These are phyloP conservation scores for Jacaranda copaia DNA, from an alignment of 257 asterid species.

Conservation along the genomic window DNA sequence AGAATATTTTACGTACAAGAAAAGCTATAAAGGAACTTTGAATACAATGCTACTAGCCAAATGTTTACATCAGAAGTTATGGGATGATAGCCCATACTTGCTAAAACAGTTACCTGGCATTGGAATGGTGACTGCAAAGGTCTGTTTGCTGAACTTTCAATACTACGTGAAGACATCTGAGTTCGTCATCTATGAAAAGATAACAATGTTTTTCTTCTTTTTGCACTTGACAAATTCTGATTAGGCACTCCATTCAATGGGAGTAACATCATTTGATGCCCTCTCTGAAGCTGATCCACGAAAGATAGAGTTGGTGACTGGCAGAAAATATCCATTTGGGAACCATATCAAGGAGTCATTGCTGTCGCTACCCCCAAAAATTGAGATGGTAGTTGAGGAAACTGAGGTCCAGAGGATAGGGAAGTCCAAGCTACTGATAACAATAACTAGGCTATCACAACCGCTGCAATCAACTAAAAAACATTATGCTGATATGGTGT, in stretches of 20 bases:
- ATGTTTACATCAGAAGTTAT: conserved; percentile 84
- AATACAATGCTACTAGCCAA: conserved; percentile 78
- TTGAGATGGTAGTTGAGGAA: conserved; percentile 76
- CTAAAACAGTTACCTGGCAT: conserved; percentile 97
- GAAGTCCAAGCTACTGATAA: conserved; percentile 71
- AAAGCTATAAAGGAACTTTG: conserved; percentile 80
- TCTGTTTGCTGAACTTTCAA: conserved; percentile 43
- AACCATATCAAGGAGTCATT: conserved; percentile 93
- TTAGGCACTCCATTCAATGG: conserved; percentile 95
- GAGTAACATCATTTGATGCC: conserved; percentile 81
- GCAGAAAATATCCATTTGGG: conserved; percentile 95
- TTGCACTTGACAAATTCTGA: conserved; percentile 27
- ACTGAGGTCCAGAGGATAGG: conserved; percentile 68
- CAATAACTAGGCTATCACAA: conserved; percentile 81
- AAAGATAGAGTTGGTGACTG: conserved; percentile 88
- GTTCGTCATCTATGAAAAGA: conserved; percentile 12
- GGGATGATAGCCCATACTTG: conserved; percentile 95
- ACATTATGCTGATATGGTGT: conserved; percentile 94
- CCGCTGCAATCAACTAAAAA: conserved; percentile 58
- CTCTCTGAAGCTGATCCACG: conserved; percentile 92
- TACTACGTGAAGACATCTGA: conserved; percentile 28
- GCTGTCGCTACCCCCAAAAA: conserved; percentile 77
- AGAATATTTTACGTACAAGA: conserved; percentile 82
- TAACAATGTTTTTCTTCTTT: conserved; percentile 27
- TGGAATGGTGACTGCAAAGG: conserved; percentile 99